Percentiles rank a stretch among this genome's conserved stretches.
These are phyloP conservation scores for Dictyostelium purpureum DNA, from an alignment of 78 protist species.

Conservation along the genomic window DNA sequence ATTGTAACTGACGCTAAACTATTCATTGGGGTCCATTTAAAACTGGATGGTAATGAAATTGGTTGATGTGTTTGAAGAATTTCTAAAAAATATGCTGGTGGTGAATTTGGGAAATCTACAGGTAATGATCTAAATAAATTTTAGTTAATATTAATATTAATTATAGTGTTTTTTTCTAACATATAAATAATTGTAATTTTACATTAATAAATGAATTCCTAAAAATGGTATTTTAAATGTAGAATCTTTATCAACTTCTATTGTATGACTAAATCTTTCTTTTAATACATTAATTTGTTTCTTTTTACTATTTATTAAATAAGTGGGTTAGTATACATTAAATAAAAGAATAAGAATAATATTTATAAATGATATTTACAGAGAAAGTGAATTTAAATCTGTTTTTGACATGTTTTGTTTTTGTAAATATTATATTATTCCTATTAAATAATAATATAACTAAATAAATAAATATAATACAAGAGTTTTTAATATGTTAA, in stretches of 20 bases:
- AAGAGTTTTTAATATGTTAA: no score
- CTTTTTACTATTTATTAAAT: neutral
- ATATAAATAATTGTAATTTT: no score
- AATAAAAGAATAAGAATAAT: neutral
- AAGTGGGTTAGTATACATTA: neutral
- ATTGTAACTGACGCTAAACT: constrained; percentile 27
- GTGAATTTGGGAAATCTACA: constrained; percentile 48
- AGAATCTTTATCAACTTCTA: constrained; percentile 55
- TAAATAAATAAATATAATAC: no score
- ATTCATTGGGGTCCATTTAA: constrained; percentile 11
- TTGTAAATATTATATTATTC: no score
- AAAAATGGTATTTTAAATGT: constrained; percentile 58
- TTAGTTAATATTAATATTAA: neutral
- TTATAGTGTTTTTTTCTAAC: no score
- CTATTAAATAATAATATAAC: no score
- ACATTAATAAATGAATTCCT: constrained; percentile 25
- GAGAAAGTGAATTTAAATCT: constrained; percentile 9
- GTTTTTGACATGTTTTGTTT: neutral
- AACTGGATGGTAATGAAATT: constrained; percentile 10
- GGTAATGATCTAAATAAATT: constrained; percentile 58
- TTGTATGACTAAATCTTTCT: constrained; percentile 46
- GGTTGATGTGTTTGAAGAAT: constrained; percentile 30
- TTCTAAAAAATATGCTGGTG: constrained; percentile 61
- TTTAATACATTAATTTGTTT: constrained; percentile 59
- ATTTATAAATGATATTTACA: neutral